Evolutionary conservation across 2,329 filamentous ascomycete genomes (phyloP).

Genomic region (Fonsecaea erecta): DNA sequence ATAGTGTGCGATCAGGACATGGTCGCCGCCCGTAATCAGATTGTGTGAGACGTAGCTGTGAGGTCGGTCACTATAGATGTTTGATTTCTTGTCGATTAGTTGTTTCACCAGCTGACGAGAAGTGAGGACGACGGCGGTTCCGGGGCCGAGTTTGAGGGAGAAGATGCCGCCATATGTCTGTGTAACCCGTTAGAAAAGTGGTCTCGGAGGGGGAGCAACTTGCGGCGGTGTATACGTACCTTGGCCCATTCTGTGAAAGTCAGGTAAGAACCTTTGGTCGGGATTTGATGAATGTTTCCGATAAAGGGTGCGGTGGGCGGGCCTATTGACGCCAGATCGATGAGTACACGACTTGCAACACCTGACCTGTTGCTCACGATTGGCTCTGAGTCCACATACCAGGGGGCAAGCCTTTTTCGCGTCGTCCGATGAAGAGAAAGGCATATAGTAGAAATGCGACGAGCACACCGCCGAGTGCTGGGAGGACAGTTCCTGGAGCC

Average conservation of each 20-base stretch:
- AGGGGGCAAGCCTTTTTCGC: constrained; percentile 34
- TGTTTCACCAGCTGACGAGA: constrained; percentile 49
- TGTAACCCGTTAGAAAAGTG: constrained; percentile 36
- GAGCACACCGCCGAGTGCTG: constrained; percentile 13
- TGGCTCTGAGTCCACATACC: constrained; percentile 40
- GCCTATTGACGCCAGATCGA: constrained; percentile 3
- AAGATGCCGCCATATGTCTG: constrained; percentile 51
- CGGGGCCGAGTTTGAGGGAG: constrained; percentile 50
- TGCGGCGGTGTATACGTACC: constrained; percentile 38
- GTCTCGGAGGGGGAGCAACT: constrained; percentile 38
- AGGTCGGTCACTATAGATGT: constrained; percentile 52
- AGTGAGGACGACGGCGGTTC: constrained; percentile 50
- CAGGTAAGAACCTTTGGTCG: constrained; percentile 41
- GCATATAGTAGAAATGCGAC: constrained; percentile 27
- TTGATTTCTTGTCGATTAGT: constrained; percentile 53
- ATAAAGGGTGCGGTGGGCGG: constrained; percentile 42
- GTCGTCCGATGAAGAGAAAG: constrained; percentile 27
- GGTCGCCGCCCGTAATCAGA: constrained; percentile 54
- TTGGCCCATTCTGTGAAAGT: constrained; percentile 52
- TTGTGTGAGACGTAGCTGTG: constrained; percentile 48
- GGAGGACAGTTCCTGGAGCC: constrained; percentile 13
- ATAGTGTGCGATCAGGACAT: constrained; percentile 55
- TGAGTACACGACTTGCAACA: neutral
- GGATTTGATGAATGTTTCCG: constrained; percentile 50
- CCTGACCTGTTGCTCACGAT: neutral